phyloP scores from a whole-genome alignment of 2,329 filamentous ascomycete species.

The Colletotrichum truncatum region DNA sequence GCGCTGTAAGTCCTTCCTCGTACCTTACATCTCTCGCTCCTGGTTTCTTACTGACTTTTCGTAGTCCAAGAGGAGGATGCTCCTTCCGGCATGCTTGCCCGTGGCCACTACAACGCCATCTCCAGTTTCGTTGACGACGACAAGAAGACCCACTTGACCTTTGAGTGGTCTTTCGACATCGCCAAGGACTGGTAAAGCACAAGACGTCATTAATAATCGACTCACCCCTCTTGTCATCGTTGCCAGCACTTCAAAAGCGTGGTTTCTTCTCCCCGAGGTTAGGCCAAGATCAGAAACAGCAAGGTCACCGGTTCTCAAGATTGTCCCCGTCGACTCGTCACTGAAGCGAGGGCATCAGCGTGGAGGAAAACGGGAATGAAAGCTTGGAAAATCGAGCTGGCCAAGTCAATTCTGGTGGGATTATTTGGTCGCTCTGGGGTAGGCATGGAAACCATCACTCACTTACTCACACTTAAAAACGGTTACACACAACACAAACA shows the following conservation, averaged over 20 bases:
- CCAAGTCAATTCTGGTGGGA: too few relatives aligned
- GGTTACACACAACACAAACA: background rate
- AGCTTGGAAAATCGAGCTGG: too few relatives aligned
- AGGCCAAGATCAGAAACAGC: too few relatives aligned
- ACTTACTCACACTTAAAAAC: slow-evolving; percentile 4
- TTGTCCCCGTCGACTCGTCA: too few relatives aligned
- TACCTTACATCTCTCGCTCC: background rate
- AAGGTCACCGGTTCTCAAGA: too few relatives aligned
- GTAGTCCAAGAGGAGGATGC: slow-evolving; percentile 91
- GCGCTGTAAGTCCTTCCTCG: slow-evolving; percentile 75
- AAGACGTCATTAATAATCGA: background rate
- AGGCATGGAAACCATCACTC: background rate
- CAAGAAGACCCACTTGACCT: slow-evolving; percentile 86
- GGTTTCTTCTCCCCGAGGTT: background rate
- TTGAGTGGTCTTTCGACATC: slow-evolving; percentile 97
- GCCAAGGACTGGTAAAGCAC: slow-evolving; percentile 86
- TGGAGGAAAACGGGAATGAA: too few relatives aligned
- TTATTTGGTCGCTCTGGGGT: too few relatives aligned
- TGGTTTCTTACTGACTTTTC: slow-evolving; percentile 13
- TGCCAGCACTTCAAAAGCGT: background rate
- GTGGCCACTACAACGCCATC: slow-evolving; percentile 88
- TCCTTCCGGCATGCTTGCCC: slow-evolving; percentile 87
- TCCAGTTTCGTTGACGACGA: slow-evolving; percentile 97
- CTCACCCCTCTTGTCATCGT: background rate
- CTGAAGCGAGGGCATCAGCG: too few relatives aligned